Conservation (phyloP, 2,329 filamentous ascomycete genomes). For the Diaporthe ampelina region DNA sequence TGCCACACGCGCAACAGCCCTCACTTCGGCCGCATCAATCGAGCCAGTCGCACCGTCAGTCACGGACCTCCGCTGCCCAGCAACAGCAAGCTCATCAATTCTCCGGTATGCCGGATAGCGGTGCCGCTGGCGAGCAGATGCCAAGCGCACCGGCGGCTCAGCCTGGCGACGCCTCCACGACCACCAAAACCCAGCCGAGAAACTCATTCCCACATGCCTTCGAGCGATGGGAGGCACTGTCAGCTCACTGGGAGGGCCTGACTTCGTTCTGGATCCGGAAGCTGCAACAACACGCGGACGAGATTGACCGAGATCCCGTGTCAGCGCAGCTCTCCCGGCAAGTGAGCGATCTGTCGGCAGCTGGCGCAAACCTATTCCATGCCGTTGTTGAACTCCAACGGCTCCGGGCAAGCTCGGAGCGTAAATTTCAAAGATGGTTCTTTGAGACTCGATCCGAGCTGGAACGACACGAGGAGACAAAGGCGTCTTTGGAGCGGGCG, state of each 20-base stretch:
- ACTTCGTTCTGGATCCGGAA: constrained; percentile 98
- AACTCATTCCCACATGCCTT: constrained; percentile 96
- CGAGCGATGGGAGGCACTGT: constrained; percentile 96
- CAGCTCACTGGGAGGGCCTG: constrained; percentile 97
- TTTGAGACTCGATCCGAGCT: constrained; percentile 93
- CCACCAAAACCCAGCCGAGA: constrained; percentile 59
- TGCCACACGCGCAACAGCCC: constrained; percentile 41
- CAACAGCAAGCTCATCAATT: constrained; percentile 48
- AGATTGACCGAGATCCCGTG: constrained; percentile 85
- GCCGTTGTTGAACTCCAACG: constrained; percentile 97
- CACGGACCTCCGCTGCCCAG: constrained; percentile 46
- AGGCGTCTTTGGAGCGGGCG: constrained; percentile 82
- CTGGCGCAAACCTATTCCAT: constrained; percentile 96
- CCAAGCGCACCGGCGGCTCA: constrained; percentile 44
- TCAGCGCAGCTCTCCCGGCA: constrained; percentile 92
- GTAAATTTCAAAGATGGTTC: constrained; percentile 99
- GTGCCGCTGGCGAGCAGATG: constrained; percentile 30
- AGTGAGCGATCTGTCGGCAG: constrained; percentile 96
- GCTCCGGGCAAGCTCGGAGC: constrained; percentile 92
- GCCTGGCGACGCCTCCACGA: constrained; percentile 51
- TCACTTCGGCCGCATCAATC: constrained; percentile 43
- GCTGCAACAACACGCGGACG: constrained; percentile 89
- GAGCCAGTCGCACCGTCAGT: constrained; percentile 40
- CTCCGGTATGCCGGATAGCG: constrained; percentile 34
- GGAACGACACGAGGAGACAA: constrained; percentile 86